Conservation (phyloP, 2,329 filamentous ascomycete species). For the Fusarium chaquense region DNA sequence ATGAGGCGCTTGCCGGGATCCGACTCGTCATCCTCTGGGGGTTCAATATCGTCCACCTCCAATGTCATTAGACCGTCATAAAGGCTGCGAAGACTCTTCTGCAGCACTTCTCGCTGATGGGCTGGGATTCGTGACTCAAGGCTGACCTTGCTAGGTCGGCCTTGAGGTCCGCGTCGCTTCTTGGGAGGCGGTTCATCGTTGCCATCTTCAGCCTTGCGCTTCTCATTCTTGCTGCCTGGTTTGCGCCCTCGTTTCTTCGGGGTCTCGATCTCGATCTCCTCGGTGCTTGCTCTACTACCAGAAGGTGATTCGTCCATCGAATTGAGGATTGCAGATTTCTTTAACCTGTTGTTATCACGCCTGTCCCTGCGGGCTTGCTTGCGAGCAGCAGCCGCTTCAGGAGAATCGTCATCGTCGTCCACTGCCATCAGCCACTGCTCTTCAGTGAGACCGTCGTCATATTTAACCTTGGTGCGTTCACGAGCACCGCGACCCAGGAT, state of each 20-base stretch:
- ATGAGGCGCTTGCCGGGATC: conserved; percentile 78
- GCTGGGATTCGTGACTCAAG: conserved; percentile 66
- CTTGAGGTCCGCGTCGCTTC: conserved; percentile 79
- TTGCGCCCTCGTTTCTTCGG: conserved; percentile 89
- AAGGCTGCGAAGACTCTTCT: conserved; percentile 80
- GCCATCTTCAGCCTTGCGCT: conserved; percentile 86
- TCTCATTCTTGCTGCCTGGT: conserved; percentile 77
- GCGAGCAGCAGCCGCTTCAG: conserved; percentile 90
- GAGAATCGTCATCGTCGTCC: conserved; percentile 93
- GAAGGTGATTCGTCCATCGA: conserved; percentile 76
- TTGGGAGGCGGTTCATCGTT: conserved; percentile 83
- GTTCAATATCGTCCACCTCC: conserved; percentile 79
- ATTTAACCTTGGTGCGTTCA: conserved; percentile 93
- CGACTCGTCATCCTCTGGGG: conserved; percentile 68
- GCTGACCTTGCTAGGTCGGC: conserved; percentile 71
- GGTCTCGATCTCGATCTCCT: conserved; percentile 76
- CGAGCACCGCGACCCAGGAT: conserved; percentile 88
- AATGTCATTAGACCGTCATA: conserved; percentile 86
- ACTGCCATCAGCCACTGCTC: conserved; percentile 99
- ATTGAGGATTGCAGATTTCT: conserved; percentile 58
- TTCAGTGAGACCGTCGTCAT: conserved; percentile 97
- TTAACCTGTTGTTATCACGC: conserved; percentile 80
- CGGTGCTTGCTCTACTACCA: conserved; percentile 84
- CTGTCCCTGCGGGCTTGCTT: conserved; percentile 88
- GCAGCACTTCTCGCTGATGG: conserved; percentile 80